Evolutionary conservation across 306 rosid genomes (phyloP).

Genomic region (Luffa acutangula): DNA sequence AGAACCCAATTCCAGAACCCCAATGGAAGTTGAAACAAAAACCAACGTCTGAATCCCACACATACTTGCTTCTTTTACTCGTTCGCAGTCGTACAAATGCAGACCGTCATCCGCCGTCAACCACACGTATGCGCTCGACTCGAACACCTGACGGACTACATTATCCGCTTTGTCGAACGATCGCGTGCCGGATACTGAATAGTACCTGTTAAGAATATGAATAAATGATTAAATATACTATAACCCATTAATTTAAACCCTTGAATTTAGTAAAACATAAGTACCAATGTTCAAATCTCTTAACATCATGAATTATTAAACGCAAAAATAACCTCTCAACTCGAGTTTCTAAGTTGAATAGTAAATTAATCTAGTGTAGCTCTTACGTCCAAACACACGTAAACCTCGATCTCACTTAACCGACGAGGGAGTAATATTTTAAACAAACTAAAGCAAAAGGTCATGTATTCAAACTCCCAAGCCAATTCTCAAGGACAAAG

Average conservation of each 20-base stretch:
- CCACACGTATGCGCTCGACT: constrained; percentile 29
- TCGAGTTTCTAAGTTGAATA: too few species aligned
- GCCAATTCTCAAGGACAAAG: too few species aligned
- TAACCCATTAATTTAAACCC: background rate
- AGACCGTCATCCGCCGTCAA: constrained; percentile 19
- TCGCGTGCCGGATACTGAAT: constrained; percentile 14
- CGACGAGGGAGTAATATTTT: too few species aligned
- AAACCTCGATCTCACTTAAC: too few species aligned
- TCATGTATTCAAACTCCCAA: too few species aligned
- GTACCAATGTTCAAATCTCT: too few species aligned
- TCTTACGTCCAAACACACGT: too few species aligned
- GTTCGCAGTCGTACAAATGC: constrained; percentile 22
- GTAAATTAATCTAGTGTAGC: too few species aligned
- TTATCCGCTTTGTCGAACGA: constrained; percentile 9
- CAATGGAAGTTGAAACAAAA: constrained; percentile 20
- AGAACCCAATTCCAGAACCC: constrained; percentile 40
- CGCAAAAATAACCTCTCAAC: background rate
- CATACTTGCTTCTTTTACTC: constrained; percentile 30
- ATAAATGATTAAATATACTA: background rate
- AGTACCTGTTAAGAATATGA: constrained; percentile 3
- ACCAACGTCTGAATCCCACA: constrained; percentile 33
- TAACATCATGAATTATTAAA: too few species aligned
- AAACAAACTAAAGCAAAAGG: too few species aligned
- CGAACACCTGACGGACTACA: constrained; percentile 19
- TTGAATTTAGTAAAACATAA: too few species aligned